These are phyloP conservation scores for Candida sanyaensis DNA, from an alignment of 1,139 yeast species.

Conservation along the genomic window DNA sequence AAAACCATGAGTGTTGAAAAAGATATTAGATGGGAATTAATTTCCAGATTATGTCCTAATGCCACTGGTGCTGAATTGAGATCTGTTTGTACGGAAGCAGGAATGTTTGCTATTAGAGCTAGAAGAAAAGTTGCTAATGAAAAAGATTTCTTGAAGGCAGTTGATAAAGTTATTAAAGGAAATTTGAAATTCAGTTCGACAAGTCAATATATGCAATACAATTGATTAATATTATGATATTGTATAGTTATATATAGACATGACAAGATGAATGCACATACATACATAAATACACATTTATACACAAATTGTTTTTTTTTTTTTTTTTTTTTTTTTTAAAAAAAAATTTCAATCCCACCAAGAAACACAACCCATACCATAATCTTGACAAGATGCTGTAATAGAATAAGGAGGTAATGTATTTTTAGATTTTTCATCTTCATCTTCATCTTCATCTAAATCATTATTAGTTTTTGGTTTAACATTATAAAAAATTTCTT, in stretches of 20 bases:
- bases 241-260: not conserved
- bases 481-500: constrained; percentile 79
- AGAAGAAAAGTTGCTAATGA: constrained; percentile 97
- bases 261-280: constrained; percentile 1
- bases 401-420: constrained; percentile 76
- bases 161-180: constrained; percentile 97
- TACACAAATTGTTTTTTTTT: constrained; percentile 5
- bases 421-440: constrained; percentile 29
- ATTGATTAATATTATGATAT: constrained; percentile 23
- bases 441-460: constrained; percentile 34
- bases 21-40: constrained; percentile 97
- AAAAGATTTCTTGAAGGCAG: constrained; percentile 95
- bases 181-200: constrained; percentile 97
- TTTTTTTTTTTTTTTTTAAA: too few relatives aligned
- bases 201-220: constrained; percentile 97
- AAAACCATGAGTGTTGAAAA: constrained; percentile 97
- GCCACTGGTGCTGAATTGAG: constrained; percentile 98
- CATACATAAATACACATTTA: not conserved
- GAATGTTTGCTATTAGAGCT: constrained; percentile 98
- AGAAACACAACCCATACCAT: constrained; percentile 92
- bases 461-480: constrained; percentile 72
- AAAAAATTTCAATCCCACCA: constrained; percentile 81
- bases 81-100: constrained; percentile 96
- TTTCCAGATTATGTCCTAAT: constrained; percentile 95
- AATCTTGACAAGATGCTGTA: constrained; percentile 89